These are phyloP conservation scores for Hapsidospora chrysogenum DNA, from an alignment of 495 filamentous ascomycete genomes.

Conservation along the genomic window DNA sequence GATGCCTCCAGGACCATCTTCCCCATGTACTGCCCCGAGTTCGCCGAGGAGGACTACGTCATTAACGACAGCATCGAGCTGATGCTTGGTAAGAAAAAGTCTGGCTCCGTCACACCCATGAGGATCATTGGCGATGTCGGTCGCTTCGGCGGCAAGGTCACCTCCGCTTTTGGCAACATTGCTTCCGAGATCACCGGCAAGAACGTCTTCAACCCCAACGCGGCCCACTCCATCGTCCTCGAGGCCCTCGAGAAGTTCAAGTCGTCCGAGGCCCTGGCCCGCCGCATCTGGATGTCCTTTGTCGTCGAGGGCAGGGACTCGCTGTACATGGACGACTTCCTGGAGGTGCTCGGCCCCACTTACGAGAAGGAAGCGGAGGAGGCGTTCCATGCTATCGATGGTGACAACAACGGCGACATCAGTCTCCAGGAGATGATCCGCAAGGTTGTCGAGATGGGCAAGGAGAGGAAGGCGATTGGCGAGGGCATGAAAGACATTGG, in stretches of 20 bases:
- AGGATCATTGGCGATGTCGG: constrained; percentile 62
- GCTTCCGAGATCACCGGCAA: constrained; percentile 90
- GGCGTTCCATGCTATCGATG: constrained; percentile 63
- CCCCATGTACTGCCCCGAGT: constrained; percentile 80
- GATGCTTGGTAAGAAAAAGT: constrained; percentile 19
- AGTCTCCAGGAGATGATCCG: constrained; percentile 90
- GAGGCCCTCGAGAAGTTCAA: constrained; percentile 71
- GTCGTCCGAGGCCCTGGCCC: constrained; percentile 75
- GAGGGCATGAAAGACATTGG: constrained; percentile 94
- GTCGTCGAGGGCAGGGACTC: constrained; percentile 76
- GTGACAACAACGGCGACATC: constrained; percentile 85
- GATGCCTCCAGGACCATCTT: constrained; percentile 79
- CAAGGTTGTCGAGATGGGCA: constrained; percentile 65
- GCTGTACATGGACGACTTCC: constrained; percentile 62
- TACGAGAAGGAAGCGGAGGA: constrained; percentile 63
- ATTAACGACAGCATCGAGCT: constrained; percentile 65
- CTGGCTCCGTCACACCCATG: constrained; percentile 54
- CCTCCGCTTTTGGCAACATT: constrained; percentile 82
- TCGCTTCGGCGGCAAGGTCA: constrained; percentile 78
- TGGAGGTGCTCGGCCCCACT: constrained; percentile 68
- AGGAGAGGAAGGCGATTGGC: constrained; percentile 67
- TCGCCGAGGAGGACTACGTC: constrained; percentile 75
- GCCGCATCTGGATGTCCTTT: constrained; percentile 95
- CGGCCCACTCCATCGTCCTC: constrained; percentile 74
- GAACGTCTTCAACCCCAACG: constrained; percentile 78